Conservation (phyloP, 75 land plant genomes). For the Pinus tabuliformis region DNA sequence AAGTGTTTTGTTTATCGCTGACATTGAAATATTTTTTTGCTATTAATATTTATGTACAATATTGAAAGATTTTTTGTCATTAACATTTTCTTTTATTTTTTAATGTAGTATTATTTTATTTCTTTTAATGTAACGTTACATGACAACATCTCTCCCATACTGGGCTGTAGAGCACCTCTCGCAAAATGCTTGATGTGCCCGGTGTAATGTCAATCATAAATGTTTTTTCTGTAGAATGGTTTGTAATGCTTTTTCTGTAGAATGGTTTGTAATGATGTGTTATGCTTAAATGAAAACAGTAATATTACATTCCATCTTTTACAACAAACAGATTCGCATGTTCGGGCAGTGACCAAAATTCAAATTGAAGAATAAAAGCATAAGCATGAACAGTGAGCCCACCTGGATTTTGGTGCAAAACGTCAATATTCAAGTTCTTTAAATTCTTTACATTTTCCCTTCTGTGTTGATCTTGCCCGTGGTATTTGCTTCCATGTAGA, state of each 20-base stretch:
- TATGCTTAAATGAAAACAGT: background rate
- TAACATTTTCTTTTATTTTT: no score
- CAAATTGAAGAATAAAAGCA: background rate
- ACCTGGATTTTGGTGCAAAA: conserved; percentile 12
- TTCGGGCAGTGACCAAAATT: background rate
- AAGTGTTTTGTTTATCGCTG: no score
- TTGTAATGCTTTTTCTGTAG: background rate
- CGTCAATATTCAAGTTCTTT: conserved; percentile 8
- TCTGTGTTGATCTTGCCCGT: background rate
- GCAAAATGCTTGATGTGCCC: background rate
- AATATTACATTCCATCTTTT: background rate
- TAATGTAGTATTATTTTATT: no score
- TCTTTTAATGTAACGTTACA: no score
- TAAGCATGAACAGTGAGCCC: no score
- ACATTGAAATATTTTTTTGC: no score
- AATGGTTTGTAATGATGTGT: no score
- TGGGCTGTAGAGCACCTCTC: no score
- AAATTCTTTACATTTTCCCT: background rate
- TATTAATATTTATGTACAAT: no score
- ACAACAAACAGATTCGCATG: background rate
- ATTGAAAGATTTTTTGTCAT: no score
- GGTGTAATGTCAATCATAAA: background rate
- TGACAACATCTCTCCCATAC: no score
- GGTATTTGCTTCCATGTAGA: background rate
- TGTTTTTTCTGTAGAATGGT: background rate